These are phyloP conservation scores for Fusarium anthophilum DNA, from an alignment of 2,329 filamentous ascomycete genomes.

Conservation along the genomic window DNA sequence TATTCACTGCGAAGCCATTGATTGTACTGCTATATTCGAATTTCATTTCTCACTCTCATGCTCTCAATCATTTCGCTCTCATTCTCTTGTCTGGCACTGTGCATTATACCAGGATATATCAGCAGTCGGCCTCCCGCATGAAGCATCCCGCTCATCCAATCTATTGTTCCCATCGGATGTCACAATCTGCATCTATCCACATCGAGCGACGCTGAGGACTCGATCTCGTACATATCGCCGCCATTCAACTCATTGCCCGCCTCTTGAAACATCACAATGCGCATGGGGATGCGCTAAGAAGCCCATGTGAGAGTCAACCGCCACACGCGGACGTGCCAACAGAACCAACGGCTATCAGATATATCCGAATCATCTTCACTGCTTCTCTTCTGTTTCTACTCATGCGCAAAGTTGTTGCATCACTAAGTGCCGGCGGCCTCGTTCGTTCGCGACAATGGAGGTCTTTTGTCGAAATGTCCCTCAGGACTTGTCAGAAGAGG, in stretches of 20 bases:
- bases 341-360: not conserved
- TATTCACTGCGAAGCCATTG: not conserved
- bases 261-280: not conserved
- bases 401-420: too few relatives aligned
- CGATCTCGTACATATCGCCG: not conserved
- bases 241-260: not conserved
- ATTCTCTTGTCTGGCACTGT: not conserved
- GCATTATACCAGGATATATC: not conserved
- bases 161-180: not conserved
- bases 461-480: constrained; percentile 57
- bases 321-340: not conserved
- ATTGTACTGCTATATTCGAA: not conserved
- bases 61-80: not conserved
- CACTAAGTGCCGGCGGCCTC: not conserved
- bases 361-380: not conserved
- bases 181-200: not conserved
- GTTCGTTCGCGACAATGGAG: constrained; percentile 51
- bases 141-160: constrained; percentile 2
- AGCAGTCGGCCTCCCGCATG: constrained; percentile 30
- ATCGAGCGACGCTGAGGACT: not conserved
- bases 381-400: not conserved
- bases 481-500: constrained; percentile 48
- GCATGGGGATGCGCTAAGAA: not conserved
- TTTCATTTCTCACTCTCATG: not conserved
- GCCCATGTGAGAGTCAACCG: not conserved